Base-by-base conservation (phyloP, 805 yeast genomes). In the Ogataea kodamae region DNA sequence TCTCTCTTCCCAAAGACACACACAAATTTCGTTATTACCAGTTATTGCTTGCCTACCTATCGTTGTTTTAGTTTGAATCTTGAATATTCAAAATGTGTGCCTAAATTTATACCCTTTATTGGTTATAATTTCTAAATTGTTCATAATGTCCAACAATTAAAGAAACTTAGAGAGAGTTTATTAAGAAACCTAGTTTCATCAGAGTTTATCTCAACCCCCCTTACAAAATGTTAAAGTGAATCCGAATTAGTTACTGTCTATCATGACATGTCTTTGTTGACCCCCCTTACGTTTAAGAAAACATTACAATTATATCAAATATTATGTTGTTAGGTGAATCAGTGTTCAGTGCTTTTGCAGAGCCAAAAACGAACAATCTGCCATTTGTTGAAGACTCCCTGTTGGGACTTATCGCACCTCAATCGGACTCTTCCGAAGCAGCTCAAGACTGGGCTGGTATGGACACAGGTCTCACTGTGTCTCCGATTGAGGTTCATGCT, bases 401-500 rank as follows among this genome's bases (percentile, higher is more conserved):
- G 13, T 15, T 34, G 20, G 31, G 13, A n/a, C 25, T 19, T n/a
- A 16, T 29, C 25, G 35, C 20, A 11, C 15, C 25, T 8, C 22
- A 17, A 17, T 10, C 19, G 9, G 27, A 17, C 5, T 19, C n/a
- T 16, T 16, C 16, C 15, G 32, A 25, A 12, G 28, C 22, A 12
- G 29, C 26, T 11, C 26, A 22, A 3, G 12, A 14, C 14, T 18
- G 19, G 20, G 12, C 13, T 11, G 18, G 33, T 13, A 16, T 18
- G 15, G 25, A 23, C 6, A 25, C 20, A 15, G 25, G 13, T 23
- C 15, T 18, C 27, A 57, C 65, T 28, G 50, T 64, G 17, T 64
- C 79, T 33, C 78, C 81, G 8, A 56, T 74, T 40, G 68, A 72
- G 43, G 63, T 79, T 49, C 76, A 73, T 49, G 59, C 73, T 9